Base-by-base conservation (phyloP, 1,284 basidiomycete genomes). In the Cutaneotrichosporon cutaneum region DNA sequence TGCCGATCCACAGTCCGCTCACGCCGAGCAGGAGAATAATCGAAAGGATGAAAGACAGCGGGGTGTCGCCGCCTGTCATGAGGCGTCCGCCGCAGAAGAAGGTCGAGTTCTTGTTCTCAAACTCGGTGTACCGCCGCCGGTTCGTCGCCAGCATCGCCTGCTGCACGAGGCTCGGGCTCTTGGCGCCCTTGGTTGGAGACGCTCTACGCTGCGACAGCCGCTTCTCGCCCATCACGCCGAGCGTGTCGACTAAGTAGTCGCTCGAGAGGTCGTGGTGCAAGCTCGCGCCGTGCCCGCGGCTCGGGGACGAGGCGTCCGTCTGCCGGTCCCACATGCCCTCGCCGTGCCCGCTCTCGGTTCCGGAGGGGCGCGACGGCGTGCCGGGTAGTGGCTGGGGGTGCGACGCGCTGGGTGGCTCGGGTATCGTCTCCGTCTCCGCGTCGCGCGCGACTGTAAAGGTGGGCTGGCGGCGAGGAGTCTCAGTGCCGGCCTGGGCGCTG, bases 21-120 rank as follows among this genome's bases (percentile, higher is more conserved):
- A 95, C 82, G 16, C 83, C 83, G 51, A 92, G 75, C 47, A 90
- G 79, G 21, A 94, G 61, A 5, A 79, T 72, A 56, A 92, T 78
- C 3, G 85, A 86, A 0, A 82, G 82, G 8, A 90, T 72, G 69
- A 94, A 90, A 4, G 91, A 90, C 81, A 85, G 86, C 0, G 88
- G 87, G 24, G 85, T 84, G 77, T 95, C 93, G 4, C 90, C 90
- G n/a, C 92, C 92, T 0, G 88, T 89, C 67, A 95, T 79, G 14
- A 91, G 62, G 58, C 82, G 83, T 0, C 93, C 94, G 0, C 82
- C 70, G 56, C 88, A 81, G 72, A 88, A 88, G 77, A 90, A 94
- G 21, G 70, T 72, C 45, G 60, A 59, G 77, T 90, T 91, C 60
- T 84, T 81, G 5, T 88, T 90, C 4, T 86, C 86, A 72, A 89